phyloP scores from a whole-genome alignment of 441 rosid species.

The Brassica hybrid region DNA sequence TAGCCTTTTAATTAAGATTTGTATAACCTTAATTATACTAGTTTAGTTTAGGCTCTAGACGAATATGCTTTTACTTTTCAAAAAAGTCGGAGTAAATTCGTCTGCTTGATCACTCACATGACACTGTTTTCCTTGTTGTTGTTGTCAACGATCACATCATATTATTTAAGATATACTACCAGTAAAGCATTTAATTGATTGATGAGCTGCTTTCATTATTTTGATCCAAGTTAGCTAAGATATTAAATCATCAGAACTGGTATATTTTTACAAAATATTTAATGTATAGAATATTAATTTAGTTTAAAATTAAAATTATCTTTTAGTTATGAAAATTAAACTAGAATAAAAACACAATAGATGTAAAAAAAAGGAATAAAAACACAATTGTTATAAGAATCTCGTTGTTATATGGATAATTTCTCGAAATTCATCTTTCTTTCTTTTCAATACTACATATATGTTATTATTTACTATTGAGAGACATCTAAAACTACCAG shows the following conservation, averaged over 20 bases:
- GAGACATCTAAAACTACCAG: no score
- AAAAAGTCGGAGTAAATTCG: neutral
- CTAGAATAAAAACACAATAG: no score
- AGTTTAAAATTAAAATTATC: no score
- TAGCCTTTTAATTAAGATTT: slow-evolving; percentile 28
- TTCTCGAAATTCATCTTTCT: neutral
- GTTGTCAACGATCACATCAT: slow-evolving; percentile 5
- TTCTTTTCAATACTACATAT: no score
- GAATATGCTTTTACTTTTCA: slow-evolving; percentile 23
- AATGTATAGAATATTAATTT: neutral
- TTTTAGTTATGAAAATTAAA: neutral
- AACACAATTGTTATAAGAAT: neutral
- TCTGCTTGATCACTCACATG: slow-evolving; percentile 6
- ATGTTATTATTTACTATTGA: no score
- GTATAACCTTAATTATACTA: slow-evolving; percentile 6
- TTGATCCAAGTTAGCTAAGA: neutral
- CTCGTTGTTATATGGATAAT: neutral
- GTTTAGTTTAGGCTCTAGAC: slow-evolving; percentile 8
- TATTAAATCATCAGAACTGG: neutral
- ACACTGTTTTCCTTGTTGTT: neutral
- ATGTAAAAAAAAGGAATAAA: no score
- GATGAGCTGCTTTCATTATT: neutral
- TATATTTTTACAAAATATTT: neutral
- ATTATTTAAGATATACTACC: neutral
- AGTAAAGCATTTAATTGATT: neutral